Evolutionary conservation across 495 filamentous ascomycete genomes (phyloP), one percentile per base, ranked within the genome.

Genomic region (Penicillium desertorum): DNA sequence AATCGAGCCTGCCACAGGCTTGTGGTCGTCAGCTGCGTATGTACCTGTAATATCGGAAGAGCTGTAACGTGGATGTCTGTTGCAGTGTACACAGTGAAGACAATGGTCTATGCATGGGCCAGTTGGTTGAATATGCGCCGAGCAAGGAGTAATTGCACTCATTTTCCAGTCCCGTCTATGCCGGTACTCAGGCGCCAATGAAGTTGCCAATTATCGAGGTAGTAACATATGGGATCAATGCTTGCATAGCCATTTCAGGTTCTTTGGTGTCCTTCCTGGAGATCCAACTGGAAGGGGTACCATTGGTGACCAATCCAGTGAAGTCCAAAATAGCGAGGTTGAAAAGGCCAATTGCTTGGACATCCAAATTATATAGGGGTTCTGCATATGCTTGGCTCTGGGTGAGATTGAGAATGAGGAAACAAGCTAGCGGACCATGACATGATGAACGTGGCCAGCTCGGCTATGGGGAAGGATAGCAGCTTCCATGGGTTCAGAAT

Each of bases 221-320:
- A 10, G 85, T 58, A 10, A 84, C 76, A 47, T 82, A 83, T 12
- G 81, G 81, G n/a, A 86, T 76, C 72, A 87, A 80, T 0, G 83
- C 77, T 5, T 80, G 81, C 27, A 88, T 67, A 20, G 85, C 74
- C 86, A 89, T 88, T 65, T 89, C 86, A 0, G 86, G 84, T 69
- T 89, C 86, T 48, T 86, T 70, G 1, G 86, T 88, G 4, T 79
- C 71, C 30, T 74, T 70, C 57, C 81, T 85, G 11, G 81, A 80
- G 17, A 88, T 71, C 65, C 76, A 81, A 63, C 88, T 86, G 20
- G 76, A 80, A 3, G 85, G 70, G 0, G 83, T 81, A 1, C 86
- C 85, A 17, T 82, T 83, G 16, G 82, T 83, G 7, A 70, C 64
- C 14, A 86, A 65, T 12, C 84, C 86, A 43, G 86, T 79, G 29